Conservation (phyloP, 148 eudicot genomes). For the Fagopyrum esculentum region DNA sequence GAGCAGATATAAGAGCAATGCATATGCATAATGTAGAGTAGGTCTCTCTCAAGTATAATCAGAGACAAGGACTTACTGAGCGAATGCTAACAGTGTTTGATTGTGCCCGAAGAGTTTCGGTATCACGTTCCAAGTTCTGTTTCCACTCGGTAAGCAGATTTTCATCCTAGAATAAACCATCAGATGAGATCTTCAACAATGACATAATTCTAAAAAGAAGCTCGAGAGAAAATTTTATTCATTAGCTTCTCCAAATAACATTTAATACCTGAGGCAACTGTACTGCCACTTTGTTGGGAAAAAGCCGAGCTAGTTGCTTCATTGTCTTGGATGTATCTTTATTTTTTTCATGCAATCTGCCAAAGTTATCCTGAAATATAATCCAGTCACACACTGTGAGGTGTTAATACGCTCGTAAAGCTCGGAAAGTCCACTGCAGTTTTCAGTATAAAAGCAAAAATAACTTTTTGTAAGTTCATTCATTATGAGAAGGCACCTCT, state of each 20-base stretch:
- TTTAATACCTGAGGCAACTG: slow-evolving; percentile 85
- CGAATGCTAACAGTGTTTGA: slow-evolving; percentile 62
- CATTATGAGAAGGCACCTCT: background rate
- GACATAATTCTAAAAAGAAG: slow-evolving; percentile 1
- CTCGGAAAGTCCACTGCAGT: background rate
- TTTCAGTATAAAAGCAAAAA: background rate
- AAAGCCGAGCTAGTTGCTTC: slow-evolving; percentile 80
- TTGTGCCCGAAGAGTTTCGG: slow-evolving; percentile 73
- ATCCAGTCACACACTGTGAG: background rate
- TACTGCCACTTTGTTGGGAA: slow-evolving; percentile 81
- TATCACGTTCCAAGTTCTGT: slow-evolving; percentile 83
- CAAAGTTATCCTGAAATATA: slow-evolving; percentile 59
- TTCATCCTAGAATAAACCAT: slow-evolving; percentile 57
- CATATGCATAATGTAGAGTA: background rate
- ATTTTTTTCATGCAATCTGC: slow-evolving; percentile 68
- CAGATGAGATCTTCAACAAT: background rate
- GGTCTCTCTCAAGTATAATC: background rate
- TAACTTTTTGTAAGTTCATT: background rate
- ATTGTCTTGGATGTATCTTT: slow-evolving; percentile 67
- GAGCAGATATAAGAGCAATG: background rate
- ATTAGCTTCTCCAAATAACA: background rate
- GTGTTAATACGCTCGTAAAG: background rate
- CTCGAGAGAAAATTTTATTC: background rate
- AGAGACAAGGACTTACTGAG: slow-evolving; percentile 41
- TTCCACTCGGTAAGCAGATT: slow-evolving; percentile 69